These are phyloP conservation scores for Xanthoconium separans DNA, from an alignment of 1,284 basidiomycete species.

Conservation along the genomic window DNA sequence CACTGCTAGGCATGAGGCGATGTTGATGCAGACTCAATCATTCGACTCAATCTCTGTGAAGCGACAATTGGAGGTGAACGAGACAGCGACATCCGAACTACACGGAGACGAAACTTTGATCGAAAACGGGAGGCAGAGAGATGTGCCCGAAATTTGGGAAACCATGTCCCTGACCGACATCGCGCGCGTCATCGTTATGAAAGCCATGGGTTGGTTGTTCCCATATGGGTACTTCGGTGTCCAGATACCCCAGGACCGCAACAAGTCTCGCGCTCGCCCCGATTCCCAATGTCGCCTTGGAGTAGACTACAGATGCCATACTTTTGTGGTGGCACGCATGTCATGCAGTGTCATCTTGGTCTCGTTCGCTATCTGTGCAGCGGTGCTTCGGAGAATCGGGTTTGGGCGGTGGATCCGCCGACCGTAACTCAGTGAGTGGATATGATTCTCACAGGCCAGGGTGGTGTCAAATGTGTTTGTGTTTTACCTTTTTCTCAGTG, in stretches of 20 bases:
- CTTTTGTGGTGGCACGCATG: constrained; percentile 8
- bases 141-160: neutral
- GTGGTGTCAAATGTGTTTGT: neutral
- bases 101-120: neutral
- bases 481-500: neutral
- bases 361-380: constrained; percentile 29
- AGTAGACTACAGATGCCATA: neutral
- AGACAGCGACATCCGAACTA: neutral
- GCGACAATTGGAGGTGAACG: neutral
- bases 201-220: constrained; percentile 26
- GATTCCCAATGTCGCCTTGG: neutral
- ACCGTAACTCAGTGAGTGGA: constrained; percentile 17
- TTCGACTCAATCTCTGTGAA: neutral
- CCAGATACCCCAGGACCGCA: neutral
- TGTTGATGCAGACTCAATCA: neutral
- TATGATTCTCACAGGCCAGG: neutral
- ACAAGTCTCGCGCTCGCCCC: neutral
- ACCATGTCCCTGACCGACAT: constrained; percentile 12
- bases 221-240: constrained; percentile 14
- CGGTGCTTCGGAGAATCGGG: constrained; percentile 25
- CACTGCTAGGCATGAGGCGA: constrained; percentile 15
- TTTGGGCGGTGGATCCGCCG: constrained; percentile 26
- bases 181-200: constrained; percentile 16
- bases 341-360: constrained; percentile 28
- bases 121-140: neutral